Evolutionary conservation across 2,329 filamentous ascomycete species (phyloP), one percentile per base, ranked within the genome.

Genomic region (Ophiostoma angusticollis): DNA sequence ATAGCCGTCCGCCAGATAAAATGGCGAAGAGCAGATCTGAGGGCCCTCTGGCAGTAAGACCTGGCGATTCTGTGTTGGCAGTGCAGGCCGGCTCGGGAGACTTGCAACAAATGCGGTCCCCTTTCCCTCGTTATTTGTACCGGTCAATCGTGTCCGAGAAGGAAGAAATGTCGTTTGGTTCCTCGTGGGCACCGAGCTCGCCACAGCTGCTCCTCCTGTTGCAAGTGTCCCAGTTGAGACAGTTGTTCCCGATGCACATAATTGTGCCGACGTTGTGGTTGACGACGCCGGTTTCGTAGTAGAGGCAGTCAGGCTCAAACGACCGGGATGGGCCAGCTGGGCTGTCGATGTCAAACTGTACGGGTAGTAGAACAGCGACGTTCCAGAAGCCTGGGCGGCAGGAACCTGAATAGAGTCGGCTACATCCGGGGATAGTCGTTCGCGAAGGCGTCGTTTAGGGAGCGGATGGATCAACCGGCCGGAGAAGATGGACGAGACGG

Each of bases 391-490:
- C n/a, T 78, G 80, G 12, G 78, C 72, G 4, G 83, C 77, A 8
- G 89, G 87, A 51, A 85, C 94, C 50, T 79, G 70, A 51, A 95
- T 91, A 22, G 80, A 75, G 38, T 81, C 79, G 41, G 83, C 85
- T 51, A 83, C 78, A 57, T 93, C 84, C 44, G 84, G 80, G 23
- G 89, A 87, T 37, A 98, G 68, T 41, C 84, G 78, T 56, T 91
- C 86, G 52, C 87, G 84, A 39, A 98, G 71, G 47, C 84, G 80
- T 53, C 86, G 81, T 62, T 84, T 91, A 31, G 91, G 91, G 44
- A 98, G 66, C 41, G 91, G 91, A 55, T 86, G 80, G 57, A 98
- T 98, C 45, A 89, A 82, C 59, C 91, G 80, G 56, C 93, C 84
- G 49, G 85, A 85, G 57, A 84, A 93, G 53, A 84, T 68, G 43